A percentile compares a stretch with the other conserved stretches of the same genome.
Conservation (phyloP, 345 rosid genomes). For the Populus alba region DNA sequence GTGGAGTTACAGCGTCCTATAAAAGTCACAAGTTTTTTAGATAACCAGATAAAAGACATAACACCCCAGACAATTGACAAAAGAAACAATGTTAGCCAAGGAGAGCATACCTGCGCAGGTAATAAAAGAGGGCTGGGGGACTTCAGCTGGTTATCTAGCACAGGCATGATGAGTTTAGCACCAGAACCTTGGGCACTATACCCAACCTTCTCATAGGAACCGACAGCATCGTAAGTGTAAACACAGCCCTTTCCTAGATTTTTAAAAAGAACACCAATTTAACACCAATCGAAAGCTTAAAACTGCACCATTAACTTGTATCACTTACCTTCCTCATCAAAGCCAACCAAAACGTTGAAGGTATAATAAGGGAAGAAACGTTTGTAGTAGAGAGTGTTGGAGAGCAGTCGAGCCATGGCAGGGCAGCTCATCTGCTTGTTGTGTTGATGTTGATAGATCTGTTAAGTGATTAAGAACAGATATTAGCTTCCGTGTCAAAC, state of each 20-base stretch:
- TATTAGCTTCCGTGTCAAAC: neutral
- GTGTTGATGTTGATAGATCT: constrained; percentile 98
- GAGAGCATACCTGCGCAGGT: constrained; percentile 59
- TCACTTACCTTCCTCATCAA: constrained; percentile 76
- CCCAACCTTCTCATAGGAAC: constrained; percentile 97
- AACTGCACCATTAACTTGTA: neutral
- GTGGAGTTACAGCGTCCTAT: constrained; percentile 95
- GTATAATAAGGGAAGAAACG: constrained; percentile 97
- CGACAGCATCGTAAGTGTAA: constrained; percentile 93
- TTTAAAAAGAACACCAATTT: constrained; percentile 2
- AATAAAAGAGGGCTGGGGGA: constrained; percentile 94
- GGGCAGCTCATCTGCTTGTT: constrained; percentile 98
- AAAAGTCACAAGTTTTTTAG: constrained; percentile 6
- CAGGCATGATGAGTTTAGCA: constrained; percentile 86
- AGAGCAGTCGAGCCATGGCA: constrained; percentile 93
- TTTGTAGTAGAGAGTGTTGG: constrained; percentile 94
- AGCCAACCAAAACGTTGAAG: constrained; percentile 93
- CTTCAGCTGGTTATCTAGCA: constrained; percentile 93
- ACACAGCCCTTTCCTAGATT: constrained; percentile 87
- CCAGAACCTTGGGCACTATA: constrained; percentile 97
- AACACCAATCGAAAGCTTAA: neutral
- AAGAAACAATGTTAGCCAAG: neutral
- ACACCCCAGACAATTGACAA: neutral
- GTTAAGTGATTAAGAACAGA: constrained; percentile 6
- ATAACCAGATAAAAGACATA: constrained; percentile 5